Evolutionary conservation across 805 yeast genomes (phyloP).

Genomic region (Cyberlindnera saturnus): DNA sequence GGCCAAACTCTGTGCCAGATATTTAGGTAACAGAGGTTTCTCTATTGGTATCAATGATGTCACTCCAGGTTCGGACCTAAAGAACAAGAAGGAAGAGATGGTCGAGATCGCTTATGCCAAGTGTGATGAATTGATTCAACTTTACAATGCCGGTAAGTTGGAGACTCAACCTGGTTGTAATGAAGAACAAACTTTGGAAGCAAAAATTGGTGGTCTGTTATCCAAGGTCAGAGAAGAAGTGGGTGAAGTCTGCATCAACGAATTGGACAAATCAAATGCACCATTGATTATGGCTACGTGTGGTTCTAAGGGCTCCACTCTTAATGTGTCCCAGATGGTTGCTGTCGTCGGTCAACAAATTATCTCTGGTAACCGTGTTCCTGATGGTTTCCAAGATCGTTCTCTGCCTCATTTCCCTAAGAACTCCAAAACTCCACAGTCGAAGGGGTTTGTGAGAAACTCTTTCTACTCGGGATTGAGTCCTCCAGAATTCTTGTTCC

Average conservation of each 20-base stretch:
- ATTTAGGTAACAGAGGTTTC: slow-evolving; percentile 89
- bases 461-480: slow-evolving; percentile 90
- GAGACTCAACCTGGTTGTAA: slow-evolving; percentile 99
- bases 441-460: slow-evolving; percentile 95
- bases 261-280: slow-evolving; percentile 84
- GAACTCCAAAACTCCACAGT: slow-evolving; percentile 93
- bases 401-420: slow-evolving; percentile 95
- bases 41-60: slow-evolving; percentile 97
- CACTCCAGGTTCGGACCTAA: slow-evolving; percentile 81
- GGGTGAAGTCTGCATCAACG: slow-evolving; percentile 94
- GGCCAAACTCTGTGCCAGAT: slow-evolving; percentile 98
- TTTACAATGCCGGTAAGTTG: slow-evolving; percentile 75
- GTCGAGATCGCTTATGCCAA: slow-evolving; percentile 86
- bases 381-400: slow-evolving; percentile 99
- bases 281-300: slow-evolving; percentile 99
- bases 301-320: slow-evolving; percentile 97
- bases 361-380: slow-evolving; percentile 97
- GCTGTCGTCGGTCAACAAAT: slow-evolving; percentile 99
- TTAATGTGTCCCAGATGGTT: slow-evolving; percentile 99
- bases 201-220: slow-evolving; percentile 91
- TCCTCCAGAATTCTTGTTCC: slow-evolving; percentile 96
- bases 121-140: slow-evolving; percentile 84
- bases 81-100: slow-evolving; percentile 72
- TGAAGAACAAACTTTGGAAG: slow-evolving; percentile 96
- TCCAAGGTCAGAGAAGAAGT: slow-evolving; percentile 98